Percentiles rank a stretch among this genome's conserved stretches.
Conservation (phyloP, 768 basidiomycete genomes). For the Leccinellum albellum region DNA sequence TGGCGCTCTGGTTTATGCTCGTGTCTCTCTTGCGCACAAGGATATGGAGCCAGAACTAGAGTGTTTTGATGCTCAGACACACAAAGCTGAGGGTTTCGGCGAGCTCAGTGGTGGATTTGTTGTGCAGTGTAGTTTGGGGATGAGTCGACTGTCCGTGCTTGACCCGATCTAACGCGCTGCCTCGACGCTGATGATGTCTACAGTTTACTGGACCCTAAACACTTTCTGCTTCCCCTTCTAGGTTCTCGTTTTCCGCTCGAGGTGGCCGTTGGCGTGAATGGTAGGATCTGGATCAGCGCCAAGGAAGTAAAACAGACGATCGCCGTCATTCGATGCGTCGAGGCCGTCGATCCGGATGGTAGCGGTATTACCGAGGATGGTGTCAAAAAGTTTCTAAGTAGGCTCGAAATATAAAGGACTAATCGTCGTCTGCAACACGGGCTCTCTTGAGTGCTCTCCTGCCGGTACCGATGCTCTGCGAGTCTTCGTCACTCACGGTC, state of each 20-base stretch:
- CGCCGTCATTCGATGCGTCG: conserved; percentile 72
- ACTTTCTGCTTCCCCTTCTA: conserved; percentile 78
- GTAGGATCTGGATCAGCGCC: conserved; percentile 84
- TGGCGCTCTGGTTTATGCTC: conserved; percentile 85
- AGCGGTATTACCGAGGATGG: conserved; percentile 54
- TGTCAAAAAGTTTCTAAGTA: conserved; percentile 51
- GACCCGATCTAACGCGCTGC: conserved; percentile 1
- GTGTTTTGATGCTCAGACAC: conserved; percentile 91
- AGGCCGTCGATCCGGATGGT: conserved; percentile 74
- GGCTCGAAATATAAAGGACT: conserved; percentile 38
- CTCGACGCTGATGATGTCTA: conserved; percentile 2
- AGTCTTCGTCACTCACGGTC: conserved; percentile 72
- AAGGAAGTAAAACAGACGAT: conserved; percentile 73
- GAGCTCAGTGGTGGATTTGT: conserved; percentile 89
- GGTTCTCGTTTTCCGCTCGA: conserved; percentile 85
- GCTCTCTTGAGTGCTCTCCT: conserved; percentile 68
- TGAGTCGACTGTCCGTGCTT: conserved; percentile 74
- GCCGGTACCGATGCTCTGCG: conserved; percentile 40
- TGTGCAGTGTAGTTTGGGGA: conserved; percentile 73
- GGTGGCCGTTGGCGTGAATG: conserved; percentile 86
- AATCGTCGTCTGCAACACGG: conserved; percentile 65
- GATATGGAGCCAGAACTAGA: conserved; percentile 99
- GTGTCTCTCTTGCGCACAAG: conserved; percentile 89
- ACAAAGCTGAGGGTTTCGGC: conserved; percentile 90
- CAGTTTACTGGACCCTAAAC: conserved; percentile 75